phyloP scores from a whole-genome alignment of 1,284 basidiomycete species.

The Trametes sp. region DNA sequence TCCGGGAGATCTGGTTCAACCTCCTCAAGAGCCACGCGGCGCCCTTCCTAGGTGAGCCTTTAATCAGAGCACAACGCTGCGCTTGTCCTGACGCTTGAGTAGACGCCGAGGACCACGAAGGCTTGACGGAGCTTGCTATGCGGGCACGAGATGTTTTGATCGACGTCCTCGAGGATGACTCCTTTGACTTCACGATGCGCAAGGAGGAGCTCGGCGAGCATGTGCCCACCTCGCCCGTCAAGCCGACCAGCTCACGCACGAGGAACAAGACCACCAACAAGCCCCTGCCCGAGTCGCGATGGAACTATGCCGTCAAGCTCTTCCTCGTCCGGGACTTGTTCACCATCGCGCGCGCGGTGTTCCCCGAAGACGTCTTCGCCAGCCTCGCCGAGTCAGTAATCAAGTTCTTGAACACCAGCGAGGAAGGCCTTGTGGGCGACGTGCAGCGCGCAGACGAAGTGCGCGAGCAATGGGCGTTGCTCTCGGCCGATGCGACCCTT shows the following conservation, averaged over 20 bases:
- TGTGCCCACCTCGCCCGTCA: constrained; percentile 30
- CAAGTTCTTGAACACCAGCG: constrained; percentile 54
- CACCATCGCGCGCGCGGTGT: constrained; percentile 50
- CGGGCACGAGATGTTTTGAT: constrained; percentile 53
- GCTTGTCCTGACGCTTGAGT: constrained; percentile 21
- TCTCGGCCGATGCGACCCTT: constrained; percentile 59
- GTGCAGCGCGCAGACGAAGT: constrained; percentile 49
- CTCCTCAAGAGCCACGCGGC: constrained; percentile 49
- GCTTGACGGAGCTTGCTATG: constrained; percentile 49
- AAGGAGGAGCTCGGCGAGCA: constrained; percentile 29
- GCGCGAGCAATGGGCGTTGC: constrained; percentile 60
- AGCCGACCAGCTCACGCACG: constrained; percentile 7
- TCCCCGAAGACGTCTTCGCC: constrained; percentile 52
- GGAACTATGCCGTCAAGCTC: constrained; percentile 57
- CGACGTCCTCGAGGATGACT: constrained; percentile 59
- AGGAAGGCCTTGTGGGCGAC: constrained; percentile 55
- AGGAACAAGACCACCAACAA: constrained; percentile 12
- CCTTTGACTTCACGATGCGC: constrained; percentile 54
- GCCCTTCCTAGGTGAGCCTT: constrained; percentile 36
- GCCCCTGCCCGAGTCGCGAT: constrained; percentile 37
- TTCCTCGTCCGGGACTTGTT: constrained; percentile 63
- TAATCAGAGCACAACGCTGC: too few species aligned
- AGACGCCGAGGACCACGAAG: constrained; percentile 45
- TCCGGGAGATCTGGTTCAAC: constrained; percentile 51
- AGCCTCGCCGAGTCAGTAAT: constrained; percentile 55